Evolutionary conservation across 345 rosid genomes (phyloP), one percentile per base, ranked within the genome.

Genomic region (Acer negundo): DNA sequence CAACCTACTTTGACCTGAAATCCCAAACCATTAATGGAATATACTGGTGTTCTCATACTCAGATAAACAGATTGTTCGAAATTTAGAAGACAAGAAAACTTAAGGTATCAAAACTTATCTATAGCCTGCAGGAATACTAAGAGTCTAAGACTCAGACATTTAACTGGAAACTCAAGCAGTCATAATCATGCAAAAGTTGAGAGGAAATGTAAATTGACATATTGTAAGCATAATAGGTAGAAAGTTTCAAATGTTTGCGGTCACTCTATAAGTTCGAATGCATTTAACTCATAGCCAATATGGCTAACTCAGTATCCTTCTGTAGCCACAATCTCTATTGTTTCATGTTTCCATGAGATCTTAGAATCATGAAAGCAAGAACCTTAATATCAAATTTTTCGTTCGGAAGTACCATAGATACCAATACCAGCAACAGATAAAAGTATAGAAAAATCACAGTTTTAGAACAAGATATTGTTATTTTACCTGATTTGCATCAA

Each of bases 1-100:
- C 98, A 94, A 72, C 93, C 93, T 69, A 92, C 87, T 89, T 87
- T 89, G 78, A 96, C 93, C 99, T 96, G 92, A 80, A 76, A 84
- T 64, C 47, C 68, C 46, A 67, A 83, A 56, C 72, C 40, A 26
- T 75, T 35, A 77, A 69, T 9, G 58, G 77, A 61, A 76, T 58
- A 72, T 26, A 11, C 17, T 38, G 58, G 58, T 44, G 1, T 22
- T 23, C 31, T 26, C 19, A 59, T 49, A 22, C 67, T 53, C 19
- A 35, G 23, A 31, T 16, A 51, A 23, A 42, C 22, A 76, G 5
- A 67, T 7, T 26, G 46, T 70, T 53, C 7, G n/a, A 53, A 49
- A 49, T 49, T 49, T 49, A 49, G 1, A 42, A 49, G 55, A 49
- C 55, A 13, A 2, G 55, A 13, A 49, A 53, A 53, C 8, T 53